These are phyloP conservation scores for Kazachstania taianensis DNA, from an alignment of 805 yeast genomes.

Conservation along the genomic window DNA sequence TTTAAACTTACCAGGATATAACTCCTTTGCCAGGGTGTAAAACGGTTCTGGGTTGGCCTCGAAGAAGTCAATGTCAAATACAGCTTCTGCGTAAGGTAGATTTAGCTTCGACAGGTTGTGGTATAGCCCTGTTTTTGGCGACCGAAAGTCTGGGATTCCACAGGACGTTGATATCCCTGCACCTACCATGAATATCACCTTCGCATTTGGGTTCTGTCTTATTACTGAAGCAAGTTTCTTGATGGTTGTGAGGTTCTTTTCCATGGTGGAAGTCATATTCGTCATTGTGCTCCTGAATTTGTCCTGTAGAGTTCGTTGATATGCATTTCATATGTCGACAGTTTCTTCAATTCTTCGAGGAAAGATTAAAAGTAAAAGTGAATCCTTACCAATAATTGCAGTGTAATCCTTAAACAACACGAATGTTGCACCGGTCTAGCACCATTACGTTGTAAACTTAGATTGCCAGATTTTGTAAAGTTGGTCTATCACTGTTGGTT, in stretches of 20 bases:
- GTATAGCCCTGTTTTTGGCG: conserved; percentile 83
- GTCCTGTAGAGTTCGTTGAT: no score
- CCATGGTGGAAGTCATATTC: no score
- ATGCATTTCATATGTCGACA: no score
- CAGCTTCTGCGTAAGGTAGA: conserved; percentile 91
- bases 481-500: no score
- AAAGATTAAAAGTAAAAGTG: no score
- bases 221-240: conserved; percentile 10
- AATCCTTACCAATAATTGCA: no score
- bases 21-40: conserved; percentile 70
- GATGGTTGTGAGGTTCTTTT: conserved; percentile 3
- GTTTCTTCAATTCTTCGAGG: no score
- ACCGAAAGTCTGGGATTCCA: conserved; percentile 92
- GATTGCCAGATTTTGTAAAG: no score
- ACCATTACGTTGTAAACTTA: no score
- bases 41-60: conserved; percentile 71
- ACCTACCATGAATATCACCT: conserved; percentile 65
- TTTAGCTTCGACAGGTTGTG: conserved; percentile 64
- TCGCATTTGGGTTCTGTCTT: conserved; percentile 20
- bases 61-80: conserved; percentile 81
- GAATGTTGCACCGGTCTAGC: no score
- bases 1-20: conserved; percentile 77
- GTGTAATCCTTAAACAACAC: no score
- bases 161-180: conserved; percentile 92
- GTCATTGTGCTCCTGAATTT: no score